Evolutionary conservation across 1,139 yeast species (phyloP), one percentile per base, ranked within the genome.

Genomic region (Geotrichum klebahnii): DNA sequence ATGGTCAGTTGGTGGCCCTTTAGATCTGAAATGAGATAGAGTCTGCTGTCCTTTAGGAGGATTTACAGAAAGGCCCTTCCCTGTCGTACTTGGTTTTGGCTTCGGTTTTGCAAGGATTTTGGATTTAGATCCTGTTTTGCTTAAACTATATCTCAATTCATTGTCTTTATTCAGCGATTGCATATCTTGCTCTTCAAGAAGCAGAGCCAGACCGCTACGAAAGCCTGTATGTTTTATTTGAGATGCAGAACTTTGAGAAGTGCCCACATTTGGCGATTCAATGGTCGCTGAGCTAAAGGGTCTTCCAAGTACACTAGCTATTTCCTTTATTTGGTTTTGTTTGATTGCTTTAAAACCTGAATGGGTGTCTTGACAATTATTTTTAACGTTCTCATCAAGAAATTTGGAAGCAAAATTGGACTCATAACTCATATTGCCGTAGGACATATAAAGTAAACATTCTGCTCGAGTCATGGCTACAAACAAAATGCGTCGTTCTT

Each of bases 381-480:
- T 31, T 5, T 23, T 9, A n/a, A 22, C 37, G 5, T 20, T 14
- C 1, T 34, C 36, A 23, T 29, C 12, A 20, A 34, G 26, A 12
- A 46, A 39, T 12, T 16, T 4, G 2, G 19, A 3, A 5, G 16
- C 39, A 31, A 44, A 23, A 19, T 26, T 44, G 5, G 28, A 4
- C 8, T 17, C 35, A 4, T 6, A 4, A 17, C 5, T 5, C 14
- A 4, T 19, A 9, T 12, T 34, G n/a, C 22, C 26, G 28, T 43
- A 29, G 5, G 48, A 38, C 8, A 48, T 14, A 20, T 48, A 48
- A n/a, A 48, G 41, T 9, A 48, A 32, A 2, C 38, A 34, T 1
- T 40, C 48, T 10, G 95, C 92, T 57, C 97, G 72, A 0, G 95
- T 86, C 22, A 82, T 74, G 0, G 94, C 94, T 9, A 88, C 96